These are phyloP conservation scores for Bipolaris sorokiniana DNA, from an alignment of 2,329 filamentous ascomycete genomes.

Conservation along the genomic window DNA sequence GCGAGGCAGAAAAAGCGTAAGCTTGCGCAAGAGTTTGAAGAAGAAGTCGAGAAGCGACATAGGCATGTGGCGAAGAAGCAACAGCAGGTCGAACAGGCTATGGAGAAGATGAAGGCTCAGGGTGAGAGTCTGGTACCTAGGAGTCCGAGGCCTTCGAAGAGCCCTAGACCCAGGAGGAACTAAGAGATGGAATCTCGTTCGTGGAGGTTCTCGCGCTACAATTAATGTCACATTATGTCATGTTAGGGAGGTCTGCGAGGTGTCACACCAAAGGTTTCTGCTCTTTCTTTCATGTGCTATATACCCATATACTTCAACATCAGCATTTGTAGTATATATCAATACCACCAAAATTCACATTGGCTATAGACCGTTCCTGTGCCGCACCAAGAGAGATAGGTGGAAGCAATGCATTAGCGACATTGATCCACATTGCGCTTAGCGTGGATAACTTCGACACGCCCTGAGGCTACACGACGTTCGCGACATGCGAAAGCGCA, in stretches of 20 bases:
- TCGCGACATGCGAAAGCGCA: background rate
- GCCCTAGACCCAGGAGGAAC: slow-evolving; percentile 20
- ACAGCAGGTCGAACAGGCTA: slow-evolving; percentile 55
- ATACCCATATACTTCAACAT: slow-evolving; percentile 13
- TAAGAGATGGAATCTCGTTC: background rate
- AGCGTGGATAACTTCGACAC: background rate
- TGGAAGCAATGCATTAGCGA: background rate
- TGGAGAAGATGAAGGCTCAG: slow-evolving; percentile 61
- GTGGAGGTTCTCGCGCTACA: background rate
- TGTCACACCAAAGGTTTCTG: background rate
- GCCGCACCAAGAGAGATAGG: background rate
- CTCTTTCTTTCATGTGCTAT: slow-evolving; percentile 1
- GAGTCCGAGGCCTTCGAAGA: slow-evolving; percentile 44
- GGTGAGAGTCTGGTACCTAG: slow-evolving; percentile 60
- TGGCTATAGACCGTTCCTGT: background rate
- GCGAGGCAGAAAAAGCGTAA: slow-evolving; percentile 61
- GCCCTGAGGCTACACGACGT: background rate
- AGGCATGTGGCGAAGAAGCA: slow-evolving; percentile 58
- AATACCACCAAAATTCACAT: background rate
- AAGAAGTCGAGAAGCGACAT: slow-evolving; percentile 61
- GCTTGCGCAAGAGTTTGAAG: slow-evolving; percentile 60
- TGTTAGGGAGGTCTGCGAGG: too few relatives aligned
- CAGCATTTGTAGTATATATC: background rate
- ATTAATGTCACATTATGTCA: background rate
- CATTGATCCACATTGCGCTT: background rate